Conservation (phyloP, 495 filamentous ascomycete species). For the Glonium stellatum region DNA sequence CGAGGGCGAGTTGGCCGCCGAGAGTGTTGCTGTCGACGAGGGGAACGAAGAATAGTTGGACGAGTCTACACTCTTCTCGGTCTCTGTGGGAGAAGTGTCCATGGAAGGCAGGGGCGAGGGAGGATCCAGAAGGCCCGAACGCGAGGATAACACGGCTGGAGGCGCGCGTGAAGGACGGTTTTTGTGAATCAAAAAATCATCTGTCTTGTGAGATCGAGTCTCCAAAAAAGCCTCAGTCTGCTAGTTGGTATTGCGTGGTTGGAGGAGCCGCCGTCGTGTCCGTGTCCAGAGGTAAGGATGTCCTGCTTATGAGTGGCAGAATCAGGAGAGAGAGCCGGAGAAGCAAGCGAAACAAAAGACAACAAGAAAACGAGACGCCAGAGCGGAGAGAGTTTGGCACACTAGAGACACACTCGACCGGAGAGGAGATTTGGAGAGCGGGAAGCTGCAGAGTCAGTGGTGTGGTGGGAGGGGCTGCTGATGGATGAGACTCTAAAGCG, state of each 20-base stretch:
- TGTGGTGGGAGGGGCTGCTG: constrained; percentile 3
- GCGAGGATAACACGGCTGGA: constrained; percentile 22
- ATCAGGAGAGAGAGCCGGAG: constrained; percentile 14
- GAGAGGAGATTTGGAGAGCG: constrained; percentile 5
- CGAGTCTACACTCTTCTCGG: not conserved
- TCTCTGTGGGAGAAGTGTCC: constrained; percentile 4
- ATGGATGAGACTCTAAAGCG: constrained; percentile 2
- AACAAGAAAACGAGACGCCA: constrained; percentile 2
- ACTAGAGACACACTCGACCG: not conserved
- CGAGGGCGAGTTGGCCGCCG: not conserved
- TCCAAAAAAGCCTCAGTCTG: not conserved
- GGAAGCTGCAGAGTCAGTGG: not conserved
- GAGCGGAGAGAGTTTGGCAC: constrained; percentile 4
- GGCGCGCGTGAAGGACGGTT: constrained; percentile 7
- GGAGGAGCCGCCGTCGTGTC: constrained; percentile 4
- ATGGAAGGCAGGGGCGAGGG: constrained; percentile 5
- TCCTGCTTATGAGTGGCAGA: constrained; percentile 18
- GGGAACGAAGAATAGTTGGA: not conserved
- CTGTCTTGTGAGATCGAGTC: not conserved
- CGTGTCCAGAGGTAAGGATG: constrained; percentile 11
- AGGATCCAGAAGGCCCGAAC: constrained; percentile 12
- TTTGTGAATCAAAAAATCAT: constrained; percentile 8
- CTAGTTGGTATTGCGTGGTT: not conserved
- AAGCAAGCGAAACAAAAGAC: not conserved
- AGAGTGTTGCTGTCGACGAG: not conserved